Conservation (phyloP, 495 filamentous ascomycete species). For the Chlorociboria aeruginascens region DNA sequence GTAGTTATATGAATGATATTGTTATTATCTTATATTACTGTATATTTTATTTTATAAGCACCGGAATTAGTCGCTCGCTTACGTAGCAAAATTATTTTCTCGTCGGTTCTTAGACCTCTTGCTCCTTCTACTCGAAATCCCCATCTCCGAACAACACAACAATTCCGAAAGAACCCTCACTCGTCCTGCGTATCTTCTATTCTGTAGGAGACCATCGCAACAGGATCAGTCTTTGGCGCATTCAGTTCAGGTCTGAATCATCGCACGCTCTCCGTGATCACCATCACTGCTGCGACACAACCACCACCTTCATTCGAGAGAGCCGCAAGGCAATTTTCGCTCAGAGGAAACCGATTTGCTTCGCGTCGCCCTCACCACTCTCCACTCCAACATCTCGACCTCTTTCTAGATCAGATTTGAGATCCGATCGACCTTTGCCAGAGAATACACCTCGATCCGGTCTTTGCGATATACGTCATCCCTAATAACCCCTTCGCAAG, state of each 20-base stretch:
- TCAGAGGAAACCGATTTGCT: slow-evolving; percentile 19
- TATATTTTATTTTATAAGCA: slow-evolving; percentile 4
- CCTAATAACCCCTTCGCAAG: background rate
- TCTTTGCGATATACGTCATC: slow-evolving; percentile 14
- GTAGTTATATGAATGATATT: too few relatives aligned
- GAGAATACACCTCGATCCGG: slow-evolving; percentile 2
- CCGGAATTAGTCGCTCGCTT: background rate
- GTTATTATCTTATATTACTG: slow-evolving; percentile 9
- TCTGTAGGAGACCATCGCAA: slow-evolving; percentile 16
- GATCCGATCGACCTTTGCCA: slow-evolving; percentile 14
- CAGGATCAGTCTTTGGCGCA: slow-evolving; percentile 15
- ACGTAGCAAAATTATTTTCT: background rate
- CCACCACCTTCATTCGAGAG: slow-evolving; percentile 14
- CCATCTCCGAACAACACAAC: slow-evolving; percentile 1
- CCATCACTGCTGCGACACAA: slow-evolving; percentile 6
- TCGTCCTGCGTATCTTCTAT: slow-evolving; percentile 18
- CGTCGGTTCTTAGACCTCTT: background rate
- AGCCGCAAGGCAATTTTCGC: slow-evolving; percentile 4
- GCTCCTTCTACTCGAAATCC: background rate
- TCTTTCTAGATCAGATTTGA: slow-evolving; percentile 16
- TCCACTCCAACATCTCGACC: slow-evolving; percentile 12
- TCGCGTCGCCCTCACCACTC: slow-evolving; percentile 12
- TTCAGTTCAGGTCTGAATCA: slow-evolving; percentile 6
- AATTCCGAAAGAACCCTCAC: background rate
- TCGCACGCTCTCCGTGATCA: slow-evolving; percentile 10